Evolutionary conservation across 2,329 filamentous ascomycete species (phyloP), one percentile per base, ranked within the genome.

Genomic region (Aspergillus texensis): DNA sequence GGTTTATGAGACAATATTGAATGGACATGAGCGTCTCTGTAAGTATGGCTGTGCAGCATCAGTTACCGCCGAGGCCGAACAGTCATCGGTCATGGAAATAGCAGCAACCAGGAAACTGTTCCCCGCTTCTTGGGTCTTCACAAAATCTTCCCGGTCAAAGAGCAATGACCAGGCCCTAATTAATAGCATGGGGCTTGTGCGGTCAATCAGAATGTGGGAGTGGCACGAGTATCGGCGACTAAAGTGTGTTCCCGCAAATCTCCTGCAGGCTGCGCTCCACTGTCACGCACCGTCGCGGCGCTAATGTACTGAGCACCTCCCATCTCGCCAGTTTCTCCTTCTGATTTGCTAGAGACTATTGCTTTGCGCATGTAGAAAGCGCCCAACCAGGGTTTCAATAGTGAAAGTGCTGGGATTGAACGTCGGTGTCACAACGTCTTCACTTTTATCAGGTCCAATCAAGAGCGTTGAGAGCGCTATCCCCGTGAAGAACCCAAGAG

Each of bases 241-340:
- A 68, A 63, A 63, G 62, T 57, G 61, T 54, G 59, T 58, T 67
- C 65, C 68, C 65, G 65, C 61, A 61, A 70, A 66, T 65, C 64
- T 62, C 61, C 62, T 70, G 68, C 64, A 64, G 59, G 57, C 26
- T 41, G 60, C 46, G 62, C 61, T 65, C 62, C 67, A 63, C 66
- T 56, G 59, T 69, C 67, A 69, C 67, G 64, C 54, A 59, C 62
- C 50, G 60, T 61, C 62, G 57, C 34, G 54, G 57, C 61, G 46
- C 66, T 65, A 65, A 57, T 61, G 67, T 60, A 64, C 57, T 60
- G 54, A 54, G 50, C 46, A 50, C 57, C 24, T 62, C 32, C 61
- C 48, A 56, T 63, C 63, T 60, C 61, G 14, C 28, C 57, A 43
- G 21, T 56, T 59, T n/a, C 48, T 34, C 5, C 36, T 36, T 58